Evolutionary conservation across 1,139 yeast species (phyloP).

Genomic region (Wickerhamiella pararugosa): DNA sequence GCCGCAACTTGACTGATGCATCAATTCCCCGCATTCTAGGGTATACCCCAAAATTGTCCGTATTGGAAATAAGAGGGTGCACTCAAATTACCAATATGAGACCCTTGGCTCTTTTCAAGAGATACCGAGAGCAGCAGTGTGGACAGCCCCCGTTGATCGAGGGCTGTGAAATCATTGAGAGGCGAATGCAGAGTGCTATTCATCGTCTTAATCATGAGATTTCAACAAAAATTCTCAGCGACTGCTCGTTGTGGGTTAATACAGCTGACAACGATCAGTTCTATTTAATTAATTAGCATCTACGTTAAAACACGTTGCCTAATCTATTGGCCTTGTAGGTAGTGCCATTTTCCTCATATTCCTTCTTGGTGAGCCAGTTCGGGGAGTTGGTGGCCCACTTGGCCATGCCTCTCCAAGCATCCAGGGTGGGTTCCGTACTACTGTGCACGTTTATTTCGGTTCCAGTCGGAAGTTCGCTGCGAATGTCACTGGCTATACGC

Average conservation of each 20-base stretch:
- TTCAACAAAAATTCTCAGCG: conserved; percentile 26
- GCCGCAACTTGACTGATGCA: conserved; percentile 47
- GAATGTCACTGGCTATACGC: conserved; percentile 53
- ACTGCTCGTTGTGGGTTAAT: conserved; percentile 25
- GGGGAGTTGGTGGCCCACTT: conserved; percentile 44
- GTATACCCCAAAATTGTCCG: conserved; percentile 47
- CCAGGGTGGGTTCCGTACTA: conserved; percentile 56
- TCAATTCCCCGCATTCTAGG: conserved; percentile 51
- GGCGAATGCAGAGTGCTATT: conserved; percentile 47
- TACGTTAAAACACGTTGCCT: conserved; percentile 35
- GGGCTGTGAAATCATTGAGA: conserved; percentile 56
- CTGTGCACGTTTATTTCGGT: conserved; percentile 44
- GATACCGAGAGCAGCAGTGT: conserved; percentile 38
- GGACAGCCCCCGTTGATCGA: conserved; percentile 47
- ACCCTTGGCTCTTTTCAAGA: conserved; percentile 54
- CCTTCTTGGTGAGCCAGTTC: conserved; percentile 46
- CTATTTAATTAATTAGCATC: background rate
- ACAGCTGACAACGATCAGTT: conserved; percentile 19
- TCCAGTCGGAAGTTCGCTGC: conserved; percentile 54
- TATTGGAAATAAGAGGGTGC: conserved; percentile 62
- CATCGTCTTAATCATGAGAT: conserved; percentile 40
- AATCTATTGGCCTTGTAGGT: conserved; percentile 78
- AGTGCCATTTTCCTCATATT: conserved; percentile 78
- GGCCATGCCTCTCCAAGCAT: conserved; percentile 93
- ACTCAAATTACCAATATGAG: conserved; percentile 41